These are phyloP conservation scores for Leucosporidium yakuticum DNA, from an alignment of 768 basidiomycete species.

Conservation along the genomic window DNA sequence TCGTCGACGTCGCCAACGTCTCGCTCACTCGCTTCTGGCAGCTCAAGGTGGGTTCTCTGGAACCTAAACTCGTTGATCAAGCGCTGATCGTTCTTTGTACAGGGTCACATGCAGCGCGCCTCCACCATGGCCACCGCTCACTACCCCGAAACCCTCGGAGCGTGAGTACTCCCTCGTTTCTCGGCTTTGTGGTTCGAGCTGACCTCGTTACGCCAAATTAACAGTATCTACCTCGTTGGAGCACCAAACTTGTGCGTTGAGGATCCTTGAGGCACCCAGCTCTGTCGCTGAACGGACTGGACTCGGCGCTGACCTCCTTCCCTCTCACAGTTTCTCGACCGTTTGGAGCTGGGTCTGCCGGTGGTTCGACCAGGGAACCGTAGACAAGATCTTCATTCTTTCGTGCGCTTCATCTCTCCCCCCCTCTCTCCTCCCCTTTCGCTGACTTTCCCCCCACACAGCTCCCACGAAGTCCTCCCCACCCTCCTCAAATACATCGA, in stretches of 20 bases:
- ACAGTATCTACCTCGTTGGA: constrained; percentile 55
- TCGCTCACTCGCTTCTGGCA: constrained; percentile 63
- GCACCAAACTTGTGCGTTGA: constrained; percentile 56
- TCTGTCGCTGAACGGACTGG: too few relatives aligned
- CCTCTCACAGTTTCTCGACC: constrained; percentile 54
- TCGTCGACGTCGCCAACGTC: constrained; percentile 65
- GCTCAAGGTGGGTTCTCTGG: constrained; percentile 46
- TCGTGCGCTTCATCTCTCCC: constrained; percentile 3
- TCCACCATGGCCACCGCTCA: constrained; percentile 67
- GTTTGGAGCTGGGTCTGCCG: constrained; percentile 76
- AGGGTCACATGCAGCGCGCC: constrained; percentile 64
- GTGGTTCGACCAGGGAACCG: constrained; percentile 24
- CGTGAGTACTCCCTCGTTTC: constrained; percentile 37
- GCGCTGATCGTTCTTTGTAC: background rate
- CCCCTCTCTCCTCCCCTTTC: background rate
- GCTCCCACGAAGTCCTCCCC: constrained; percentile 20
- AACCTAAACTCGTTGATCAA: background rate
- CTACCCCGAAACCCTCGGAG: constrained; percentile 74
- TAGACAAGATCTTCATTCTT: constrained; percentile 65
- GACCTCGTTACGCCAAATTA: background rate
- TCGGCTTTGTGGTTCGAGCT: background rate
- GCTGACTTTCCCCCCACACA: background rate
- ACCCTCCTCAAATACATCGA: constrained; percentile 53
- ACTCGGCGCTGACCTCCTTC: too few relatives aligned
- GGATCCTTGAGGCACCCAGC: too few relatives aligned